These are phyloP conservation scores for Jacaranda mimosifolia DNA, from an alignment of 257 asterid species.

Conservation along the genomic window DNA sequence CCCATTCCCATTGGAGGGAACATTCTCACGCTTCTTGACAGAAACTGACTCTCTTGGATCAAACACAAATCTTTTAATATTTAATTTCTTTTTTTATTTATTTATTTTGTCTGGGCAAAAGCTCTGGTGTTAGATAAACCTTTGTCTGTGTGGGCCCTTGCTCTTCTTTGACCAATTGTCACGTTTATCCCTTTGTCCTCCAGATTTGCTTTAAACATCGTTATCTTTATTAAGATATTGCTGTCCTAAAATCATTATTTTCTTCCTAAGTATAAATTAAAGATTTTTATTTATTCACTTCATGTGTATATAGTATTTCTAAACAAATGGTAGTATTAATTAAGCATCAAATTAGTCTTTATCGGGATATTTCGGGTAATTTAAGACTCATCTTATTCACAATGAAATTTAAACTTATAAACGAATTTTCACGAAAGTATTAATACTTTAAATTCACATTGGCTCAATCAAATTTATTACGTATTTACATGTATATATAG, in stretches of 20 bases:
- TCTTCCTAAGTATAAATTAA: background rate
- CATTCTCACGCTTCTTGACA: constrained; percentile 52
- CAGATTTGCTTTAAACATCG: constrained; percentile 42
- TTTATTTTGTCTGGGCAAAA: background rate
- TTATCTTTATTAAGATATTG: constrained; percentile 39
- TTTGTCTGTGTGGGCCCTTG: constrained; percentile 40
- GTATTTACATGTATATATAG: no score
- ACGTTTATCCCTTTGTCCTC: constrained; percentile 12
- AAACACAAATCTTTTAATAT: constrained; percentile 29
- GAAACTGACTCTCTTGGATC: constrained; percentile 41
- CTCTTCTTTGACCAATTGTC: constrained; percentile 41
- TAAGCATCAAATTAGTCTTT: background rate
- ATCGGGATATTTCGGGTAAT: no score
- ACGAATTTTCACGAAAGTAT: no score
- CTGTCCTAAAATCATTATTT: constrained; percentile 23
- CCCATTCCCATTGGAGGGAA: constrained; percentile 36
- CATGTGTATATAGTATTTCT: background rate
- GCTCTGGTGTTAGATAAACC: constrained; percentile 5
- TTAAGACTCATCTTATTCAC: no score
- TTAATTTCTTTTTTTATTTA: no score
- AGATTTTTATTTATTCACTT: background rate
- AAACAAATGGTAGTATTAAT: background rate
- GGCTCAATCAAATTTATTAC: no score
- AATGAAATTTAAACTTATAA: no score
- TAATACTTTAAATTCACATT: no score